phyloP scores from a whole-genome alignment of 306 rosid species.

The Rubus parviflorus region DNA sequence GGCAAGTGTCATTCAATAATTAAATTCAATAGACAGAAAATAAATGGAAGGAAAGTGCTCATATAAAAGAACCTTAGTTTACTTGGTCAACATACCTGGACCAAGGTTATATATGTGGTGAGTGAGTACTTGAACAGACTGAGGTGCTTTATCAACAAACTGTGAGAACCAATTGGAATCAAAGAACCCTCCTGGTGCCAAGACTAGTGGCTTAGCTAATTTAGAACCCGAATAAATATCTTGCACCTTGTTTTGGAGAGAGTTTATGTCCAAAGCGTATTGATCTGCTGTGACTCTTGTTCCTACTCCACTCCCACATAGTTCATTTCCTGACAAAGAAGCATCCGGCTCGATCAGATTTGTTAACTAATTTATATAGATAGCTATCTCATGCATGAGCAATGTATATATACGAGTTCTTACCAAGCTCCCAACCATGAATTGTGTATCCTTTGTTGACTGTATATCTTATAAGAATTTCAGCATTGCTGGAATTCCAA shows the following conservation, averaged over 20 bases:
- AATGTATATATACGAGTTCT: background rate
- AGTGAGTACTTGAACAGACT: constrained; percentile 44
- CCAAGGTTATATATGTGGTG: constrained; percentile 84
- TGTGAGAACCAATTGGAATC: constrained; percentile 57
- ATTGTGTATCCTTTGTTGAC: constrained; percentile 51
- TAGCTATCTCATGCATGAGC: too few relatives aligned
- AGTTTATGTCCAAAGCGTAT: constrained; percentile 49
- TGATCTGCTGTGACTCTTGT: constrained; percentile 50
- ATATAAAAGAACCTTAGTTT: background rate
- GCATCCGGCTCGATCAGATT: background rate
- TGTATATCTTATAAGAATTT: constrained; percentile 65
- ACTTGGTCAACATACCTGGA: constrained; percentile 44
- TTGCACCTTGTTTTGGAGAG: constrained; percentile 39
- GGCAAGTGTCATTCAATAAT: background rate
- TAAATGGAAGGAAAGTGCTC: background rate
- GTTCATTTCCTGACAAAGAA: constrained; percentile 57
- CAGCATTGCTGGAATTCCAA: constrained; percentile 61
- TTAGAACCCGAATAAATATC: constrained; percentile 32
- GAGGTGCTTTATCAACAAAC: constrained; percentile 38
- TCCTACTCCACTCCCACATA: constrained; percentile 62
- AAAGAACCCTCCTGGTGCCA: constrained; percentile 78
- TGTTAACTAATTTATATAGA: background rate
- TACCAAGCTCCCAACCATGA: constrained; percentile 83
- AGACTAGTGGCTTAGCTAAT: constrained; percentile 52
- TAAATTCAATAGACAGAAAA: background rate